Evolutionary conservation across 1,284 basidiomycete genomes (phyloP).

Genomic region (Cutaneotrichosporon spelunceum): DNA sequence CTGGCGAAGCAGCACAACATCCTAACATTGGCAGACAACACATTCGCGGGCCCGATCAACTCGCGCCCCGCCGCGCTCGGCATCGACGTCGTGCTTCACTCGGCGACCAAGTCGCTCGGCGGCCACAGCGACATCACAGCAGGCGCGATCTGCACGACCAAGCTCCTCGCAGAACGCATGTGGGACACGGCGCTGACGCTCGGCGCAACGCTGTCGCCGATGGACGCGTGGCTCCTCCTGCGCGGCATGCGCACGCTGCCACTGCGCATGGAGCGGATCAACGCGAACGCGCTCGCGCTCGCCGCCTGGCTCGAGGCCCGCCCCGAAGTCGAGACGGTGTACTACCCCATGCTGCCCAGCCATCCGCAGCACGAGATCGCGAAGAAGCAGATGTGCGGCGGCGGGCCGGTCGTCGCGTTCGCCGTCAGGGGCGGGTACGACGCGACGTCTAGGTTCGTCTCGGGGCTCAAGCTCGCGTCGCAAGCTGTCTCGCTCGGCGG

Average conservation of each 20-base stretch:
- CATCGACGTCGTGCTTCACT: conserved; percentile 19
- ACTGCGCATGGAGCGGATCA: conserved; percentile 19
- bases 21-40: conserved; percentile 17
- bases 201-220: conserved; percentile 17
- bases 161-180: conserved; percentile 4
- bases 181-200: conserved; percentile 20
- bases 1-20: conserved; percentile 13
- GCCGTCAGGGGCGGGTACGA: conserved; percentile 16
- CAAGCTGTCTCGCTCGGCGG: conserved; percentile 21
- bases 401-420: conserved; percentile 17
- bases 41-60: conserved; percentile 18
- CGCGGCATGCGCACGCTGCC: conserved; percentile 18
- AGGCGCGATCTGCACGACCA: conserved; percentile 17
- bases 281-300: conserved; percentile 17
- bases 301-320: conserved; percentile 16
- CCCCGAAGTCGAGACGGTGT: conserved; percentile 12
- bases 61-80: conserved; percentile 15
- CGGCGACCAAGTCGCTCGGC: conserved; percentile 17
- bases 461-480: conserved; percentile 14
- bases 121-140: conserved; percentile 22
- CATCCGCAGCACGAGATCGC: conserved; percentile 18
- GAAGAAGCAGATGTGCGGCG: conserved; percentile 19
- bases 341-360: conserved; percentile 18
- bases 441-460: conserved; percentile 14
- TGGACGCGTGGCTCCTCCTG: conserved; percentile 20